Evolutionary conservation across 371 early-diverging fungal species (phyloP).

Genomic region (Zancudomyces culisetae): DNA sequence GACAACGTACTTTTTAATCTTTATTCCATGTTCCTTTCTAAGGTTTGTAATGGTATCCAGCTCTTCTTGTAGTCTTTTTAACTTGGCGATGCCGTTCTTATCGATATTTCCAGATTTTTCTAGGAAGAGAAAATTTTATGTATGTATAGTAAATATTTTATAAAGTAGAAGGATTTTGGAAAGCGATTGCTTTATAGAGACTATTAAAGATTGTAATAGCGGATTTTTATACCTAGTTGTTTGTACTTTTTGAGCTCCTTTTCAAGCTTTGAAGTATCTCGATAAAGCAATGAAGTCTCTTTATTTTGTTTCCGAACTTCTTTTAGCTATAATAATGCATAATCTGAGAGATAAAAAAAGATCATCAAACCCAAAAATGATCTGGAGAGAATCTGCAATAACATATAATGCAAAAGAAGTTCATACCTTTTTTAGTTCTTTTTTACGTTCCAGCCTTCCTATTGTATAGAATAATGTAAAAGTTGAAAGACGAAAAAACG

Average conservation of each 20-base stretch:
- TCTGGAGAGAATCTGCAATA: background rate
- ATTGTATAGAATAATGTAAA: too few relatives aligned
- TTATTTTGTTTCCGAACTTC: constrained; percentile 19
- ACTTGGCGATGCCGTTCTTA: constrained; percentile 6
- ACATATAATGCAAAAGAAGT: background rate
- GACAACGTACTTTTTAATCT: constrained; percentile 3
- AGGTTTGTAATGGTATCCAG: constrained; percentile 2
- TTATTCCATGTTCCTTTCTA: constrained; percentile 15
- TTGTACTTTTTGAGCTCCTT: constrained; percentile 17
- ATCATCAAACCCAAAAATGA: background rate
- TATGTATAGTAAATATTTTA: background rate
- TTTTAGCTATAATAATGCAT: constrained; percentile 9
- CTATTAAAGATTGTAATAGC: constrained; percentile 6
- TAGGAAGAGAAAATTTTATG: background rate
- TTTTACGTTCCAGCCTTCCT: constrained; percentile 4
- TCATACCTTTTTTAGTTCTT: constrained; percentile 4
- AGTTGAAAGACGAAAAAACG: too few relatives aligned
- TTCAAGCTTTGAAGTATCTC: constrained; percentile 21
- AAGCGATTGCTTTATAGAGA: background rate
- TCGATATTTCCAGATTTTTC: constrained; percentile 7
- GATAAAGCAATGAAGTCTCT: constrained; percentile 12
- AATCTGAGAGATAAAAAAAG: background rate
- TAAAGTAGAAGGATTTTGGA: background rate
- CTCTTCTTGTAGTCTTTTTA: constrained; percentile 13
- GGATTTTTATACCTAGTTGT: constrained; percentile 10